A percentile compares a stretch with the other conserved stretches of the same genome.
These are phyloP conservation scores for Collybiopsis luxurians DNA, from an alignment of 768 basidiomycete genomes.

Conservation along the genomic window DNA sequence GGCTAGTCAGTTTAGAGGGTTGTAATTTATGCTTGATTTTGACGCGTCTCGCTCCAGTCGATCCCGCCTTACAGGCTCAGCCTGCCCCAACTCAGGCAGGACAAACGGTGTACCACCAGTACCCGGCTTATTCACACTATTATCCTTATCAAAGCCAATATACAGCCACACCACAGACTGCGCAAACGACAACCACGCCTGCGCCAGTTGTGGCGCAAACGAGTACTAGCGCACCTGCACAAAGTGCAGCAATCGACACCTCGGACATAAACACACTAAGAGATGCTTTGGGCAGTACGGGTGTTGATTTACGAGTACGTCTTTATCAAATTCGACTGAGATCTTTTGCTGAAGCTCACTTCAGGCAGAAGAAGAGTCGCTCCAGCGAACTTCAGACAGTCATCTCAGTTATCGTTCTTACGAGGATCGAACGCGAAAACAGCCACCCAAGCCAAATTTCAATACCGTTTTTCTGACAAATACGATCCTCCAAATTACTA, in stretches of 20 bases:
- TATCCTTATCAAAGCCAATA: slow-evolving; percentile 22
- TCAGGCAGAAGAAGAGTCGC: slow-evolving; percentile 83
- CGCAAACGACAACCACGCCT: slow-evolving; percentile 26
- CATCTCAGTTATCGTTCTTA: slow-evolving; percentile 62
- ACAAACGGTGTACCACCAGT: slow-evolving; percentile 30
- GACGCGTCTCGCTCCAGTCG: slow-evolving; percentile 53
- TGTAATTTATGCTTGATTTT: slow-evolving; percentile 4
- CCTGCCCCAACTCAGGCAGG: slow-evolving; percentile 37
- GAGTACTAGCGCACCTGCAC: slow-evolving; percentile 16
- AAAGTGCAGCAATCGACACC: slow-evolving; percentile 6
- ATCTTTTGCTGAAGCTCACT: neutral
- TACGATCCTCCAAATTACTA: slow-evolving; percentile 66
- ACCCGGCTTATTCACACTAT: slow-evolving; percentile 41
- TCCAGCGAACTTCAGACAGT: slow-evolving; percentile 64
- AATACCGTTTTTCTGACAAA: slow-evolving; percentile 62
- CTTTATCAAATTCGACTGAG: neutral
- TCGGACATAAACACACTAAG: slow-evolving; percentile 74
- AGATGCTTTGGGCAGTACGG: slow-evolving; percentile 83
- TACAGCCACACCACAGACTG: slow-evolving; percentile 22
- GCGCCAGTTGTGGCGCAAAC: slow-evolving; percentile 23
- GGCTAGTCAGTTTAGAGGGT: slow-evolving; percentile 22
- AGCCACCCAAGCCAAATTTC: slow-evolving; percentile 67
- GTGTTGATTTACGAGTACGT: slow-evolving; percentile 78
- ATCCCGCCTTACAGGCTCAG: slow-evolving; percentile 67
- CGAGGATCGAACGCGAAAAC: slow-evolving; percentile 79